Base-by-base conservation (phyloP, 305 asterid genomes). In the Rubia tinctorum region DNA sequence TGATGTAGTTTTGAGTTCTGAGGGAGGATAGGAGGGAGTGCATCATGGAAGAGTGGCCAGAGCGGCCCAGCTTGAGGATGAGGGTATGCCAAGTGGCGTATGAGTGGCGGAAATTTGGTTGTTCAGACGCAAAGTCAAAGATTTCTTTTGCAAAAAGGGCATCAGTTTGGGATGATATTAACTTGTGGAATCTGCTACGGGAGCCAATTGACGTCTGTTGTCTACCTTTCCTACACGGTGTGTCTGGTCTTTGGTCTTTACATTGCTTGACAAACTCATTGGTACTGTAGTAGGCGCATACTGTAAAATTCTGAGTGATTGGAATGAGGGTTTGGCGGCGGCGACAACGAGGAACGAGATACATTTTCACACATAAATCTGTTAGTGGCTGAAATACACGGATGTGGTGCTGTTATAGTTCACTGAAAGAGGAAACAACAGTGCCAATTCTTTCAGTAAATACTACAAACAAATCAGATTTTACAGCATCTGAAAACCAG, bases 71-170 rank as follows among this genome's bases (percentile, higher is more conserved):
- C 81, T 94, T 94, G 82, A 90, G 88, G 70, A 90, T 82, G 59
- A 94, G 92, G 27, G 87, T 73, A 79, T 90, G 91, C 78, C 78
- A 88, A 69, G 90, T 76, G 20, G 92, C 86, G 71, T 91, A 88
- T 0, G 90, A 84, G 71, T 86, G 99, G 47, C 71, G 85, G 71
- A 91, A 94, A 80, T 85, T 74, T 43, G 96, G 95, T 72, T 86
- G 92, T 13, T 85, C 82, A 0, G 91, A 86, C 65, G 99, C 97
- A 71, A 91, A 84, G 73, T 90, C 97, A 39, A 91, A 91, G 70
- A 94, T 91, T 79, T 91, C 98, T 84, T 90, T 90, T 9, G 99
- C 97, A 20, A 94, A 90, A 81, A 94, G 93, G 0, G 98, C 88
- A 73, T 94, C 97, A 43, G 91, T 79, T 67, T 94, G 98, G 59